A percentile compares a stretch with the other conserved stretches of the same genome.
Conservation (phyloP, 2,329 filamentous ascomycete genomes). For the Peltaster fructicola region DNA sequence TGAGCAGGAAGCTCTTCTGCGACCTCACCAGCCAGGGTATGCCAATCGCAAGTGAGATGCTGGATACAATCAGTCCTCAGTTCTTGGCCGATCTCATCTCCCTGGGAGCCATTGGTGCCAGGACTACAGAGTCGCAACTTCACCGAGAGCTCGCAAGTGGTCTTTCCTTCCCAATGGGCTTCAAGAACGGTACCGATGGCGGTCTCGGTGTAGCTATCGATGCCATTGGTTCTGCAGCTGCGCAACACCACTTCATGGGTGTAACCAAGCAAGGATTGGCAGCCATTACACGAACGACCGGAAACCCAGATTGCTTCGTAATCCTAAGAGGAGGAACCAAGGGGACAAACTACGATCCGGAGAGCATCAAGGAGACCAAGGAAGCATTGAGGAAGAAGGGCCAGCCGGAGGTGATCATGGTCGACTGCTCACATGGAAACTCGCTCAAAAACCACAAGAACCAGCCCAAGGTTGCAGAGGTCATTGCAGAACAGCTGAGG, state of each 20-base stretch:
- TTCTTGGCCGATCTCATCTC: conserved; percentile 86
- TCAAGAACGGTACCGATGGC: conserved; percentile 98
- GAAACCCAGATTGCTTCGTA: conserved; percentile 94
- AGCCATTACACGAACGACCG: conserved; percentile 82
- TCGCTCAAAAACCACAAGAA: conserved; percentile 93
- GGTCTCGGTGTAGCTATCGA: conserved; percentile 79
- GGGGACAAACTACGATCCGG: conserved; percentile 83
- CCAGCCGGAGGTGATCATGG: conserved; percentile 63
- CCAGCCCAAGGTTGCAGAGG: conserved; percentile 79
- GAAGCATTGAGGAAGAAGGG: conserved; percentile 57
- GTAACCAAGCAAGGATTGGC: conserved; percentile 94
- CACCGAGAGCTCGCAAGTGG: conserved; percentile 89
- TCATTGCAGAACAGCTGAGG: conserved; percentile 67
- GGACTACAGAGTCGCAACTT: conserved; percentile 89
- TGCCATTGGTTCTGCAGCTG: conserved; percentile 79
- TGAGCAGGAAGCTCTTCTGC: conserved; percentile 78
- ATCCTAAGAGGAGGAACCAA: conserved; percentile 84
- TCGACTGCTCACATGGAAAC: conserved; percentile 84
- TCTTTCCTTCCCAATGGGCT: conserved; percentile 90
- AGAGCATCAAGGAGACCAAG: conserved; percentile 72
- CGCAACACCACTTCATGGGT: conserved; percentile 91
- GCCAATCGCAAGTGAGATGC: conserved; percentile 93
- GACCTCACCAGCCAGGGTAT: conserved; percentile 84
- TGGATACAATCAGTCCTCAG: conserved; percentile 95
- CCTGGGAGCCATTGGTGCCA: conserved; percentile 83